These are phyloP conservation scores for Backusella luteola DNA, from an alignment of 192 early-diverging fungal species.

Conservation along the genomic window DNA sequence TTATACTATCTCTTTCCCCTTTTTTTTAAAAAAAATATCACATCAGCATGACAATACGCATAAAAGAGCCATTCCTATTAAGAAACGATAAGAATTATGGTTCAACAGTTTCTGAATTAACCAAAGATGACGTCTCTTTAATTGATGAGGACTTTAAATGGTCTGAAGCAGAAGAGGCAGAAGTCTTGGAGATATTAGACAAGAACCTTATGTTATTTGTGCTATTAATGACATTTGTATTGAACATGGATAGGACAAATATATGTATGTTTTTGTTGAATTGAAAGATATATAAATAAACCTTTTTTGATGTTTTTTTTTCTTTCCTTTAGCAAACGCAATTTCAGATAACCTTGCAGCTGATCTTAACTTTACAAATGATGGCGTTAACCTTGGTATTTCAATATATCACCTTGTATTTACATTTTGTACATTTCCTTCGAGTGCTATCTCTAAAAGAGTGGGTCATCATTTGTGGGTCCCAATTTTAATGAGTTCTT, in stretches of 20 bases:
- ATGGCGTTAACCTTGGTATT: constrained; percentile 39
- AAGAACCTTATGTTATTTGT: constrained; percentile 55
- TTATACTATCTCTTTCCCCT: neutral
- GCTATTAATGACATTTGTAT: constrained; percentile 35
- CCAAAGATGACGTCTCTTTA: neutral
- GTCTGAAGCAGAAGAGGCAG: constrained; percentile 48
- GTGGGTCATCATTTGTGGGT: constrained; percentile 54
- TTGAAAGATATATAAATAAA: neutral
- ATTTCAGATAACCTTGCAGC: constrained; percentile 44
- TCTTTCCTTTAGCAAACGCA: constrained; percentile 32
- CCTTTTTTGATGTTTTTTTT: neutral
- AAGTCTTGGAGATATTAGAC: constrained; percentile 35
- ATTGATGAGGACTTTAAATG: constrained; percentile 37
- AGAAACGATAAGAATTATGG: neutral
- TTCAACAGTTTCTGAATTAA: neutral
- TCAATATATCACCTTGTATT: constrained; percentile 40
- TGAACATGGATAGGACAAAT: constrained; percentile 38
- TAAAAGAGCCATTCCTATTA: neutral
- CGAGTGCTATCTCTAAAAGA: constrained; percentile 45
- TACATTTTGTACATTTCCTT: constrained; percentile 47
- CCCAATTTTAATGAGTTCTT: constrained; percentile 35
- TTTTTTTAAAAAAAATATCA: no score
- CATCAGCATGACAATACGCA: neutral
- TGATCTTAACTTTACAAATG: constrained; percentile 44
- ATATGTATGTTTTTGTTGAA: constrained; percentile 18